Percentiles rank a stretch among this genome's conserved stretches.
These are phyloP conservation scores for Rostrohypoxylon terebratum DNA, from an alignment of 495 filamentous ascomycete genomes.

Conservation along the genomic window DNA sequence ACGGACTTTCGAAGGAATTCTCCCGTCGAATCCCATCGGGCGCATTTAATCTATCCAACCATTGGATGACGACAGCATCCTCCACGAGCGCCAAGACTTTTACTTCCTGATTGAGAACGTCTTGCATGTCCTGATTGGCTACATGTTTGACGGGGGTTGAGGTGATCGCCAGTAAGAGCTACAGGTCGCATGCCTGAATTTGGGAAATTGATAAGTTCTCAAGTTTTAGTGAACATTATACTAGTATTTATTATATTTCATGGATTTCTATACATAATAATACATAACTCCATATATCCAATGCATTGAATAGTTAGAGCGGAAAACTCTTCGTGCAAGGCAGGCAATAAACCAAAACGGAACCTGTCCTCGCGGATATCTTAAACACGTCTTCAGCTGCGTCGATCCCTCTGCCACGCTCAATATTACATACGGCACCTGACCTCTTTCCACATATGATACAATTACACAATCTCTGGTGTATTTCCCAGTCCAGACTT, in stretches of 20 bases:
- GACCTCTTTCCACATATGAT: not conserved
- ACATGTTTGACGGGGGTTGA: not conserved
- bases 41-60: not conserved
- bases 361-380: conserved; percentile 12
- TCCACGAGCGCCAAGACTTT: conserved; percentile 17
- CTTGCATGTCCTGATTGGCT: conserved; percentile 9
- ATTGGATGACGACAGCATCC: not conserved
- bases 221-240: not conserved
- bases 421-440: not conserved
- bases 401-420: not conserved
- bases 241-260: not conserved
- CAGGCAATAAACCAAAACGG: not conserved
- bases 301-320: not conserved
- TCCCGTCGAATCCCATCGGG: not conserved
- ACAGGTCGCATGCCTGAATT: not conserved
- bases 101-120: conserved; percentile 19
- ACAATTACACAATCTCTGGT: not conserved
- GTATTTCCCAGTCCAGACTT: not conserved
- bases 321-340: not conserved
- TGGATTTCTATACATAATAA: not conserved
- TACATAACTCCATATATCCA: not conserved
- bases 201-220: not conserved
- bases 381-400: not conserved
- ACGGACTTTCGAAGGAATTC: not conserved
- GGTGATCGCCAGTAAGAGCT: not conserved